Evolutionary conservation across 1,139 yeast genomes (phyloP).

Genomic region (Geotrichum phurueaensis): DNA sequence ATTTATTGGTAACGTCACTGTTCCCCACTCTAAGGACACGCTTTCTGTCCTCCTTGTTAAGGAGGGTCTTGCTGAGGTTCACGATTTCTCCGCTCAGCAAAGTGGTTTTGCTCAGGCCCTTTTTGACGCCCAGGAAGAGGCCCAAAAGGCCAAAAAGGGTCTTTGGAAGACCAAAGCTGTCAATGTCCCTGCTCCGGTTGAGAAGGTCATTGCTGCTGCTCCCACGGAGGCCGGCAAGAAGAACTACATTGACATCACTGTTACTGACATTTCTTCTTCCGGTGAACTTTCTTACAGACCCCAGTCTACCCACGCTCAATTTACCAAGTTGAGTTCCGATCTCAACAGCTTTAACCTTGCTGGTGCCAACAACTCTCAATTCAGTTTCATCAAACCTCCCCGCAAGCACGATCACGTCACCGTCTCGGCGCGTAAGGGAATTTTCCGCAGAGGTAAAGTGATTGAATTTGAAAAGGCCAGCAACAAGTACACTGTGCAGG

Average conservation of each 20-base stretch:
- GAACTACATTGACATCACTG: conserved; percentile 56
- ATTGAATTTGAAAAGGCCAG: conserved; percentile 45
- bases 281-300: conserved; percentile 55
- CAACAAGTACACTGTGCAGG: conserved; percentile 48
- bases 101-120: conserved; percentile 53
- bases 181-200: conserved; percentile 31
- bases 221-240: conserved; percentile 20
- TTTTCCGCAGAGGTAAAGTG: conserved; percentile 58
- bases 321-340: conserved; percentile 33
- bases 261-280: conserved; percentile 47
- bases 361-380: conserved; percentile 39
- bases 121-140: conserved; percentile 56
- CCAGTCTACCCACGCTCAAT: conserved; percentile 22
- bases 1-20: conserved; percentile 65
- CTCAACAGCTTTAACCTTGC: conserved; percentile 34
- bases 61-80: conserved; percentile 60
- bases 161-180: conserved; percentile 50
- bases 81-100: conserved; percentile 57
- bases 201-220: conserved; percentile 19
- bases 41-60: conserved; percentile 56
- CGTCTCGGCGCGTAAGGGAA: conserved; percentile 50
- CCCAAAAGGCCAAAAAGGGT: conserved; percentile 52
- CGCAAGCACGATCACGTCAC: conserved; percentile 57
- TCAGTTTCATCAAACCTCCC: conserved; percentile 36
- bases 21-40: conserved; percentile 48